Evolutionary conservation across 202 grass and related monocot genomes (phyloP).

Genomic region (Panicum virgatum): DNA sequence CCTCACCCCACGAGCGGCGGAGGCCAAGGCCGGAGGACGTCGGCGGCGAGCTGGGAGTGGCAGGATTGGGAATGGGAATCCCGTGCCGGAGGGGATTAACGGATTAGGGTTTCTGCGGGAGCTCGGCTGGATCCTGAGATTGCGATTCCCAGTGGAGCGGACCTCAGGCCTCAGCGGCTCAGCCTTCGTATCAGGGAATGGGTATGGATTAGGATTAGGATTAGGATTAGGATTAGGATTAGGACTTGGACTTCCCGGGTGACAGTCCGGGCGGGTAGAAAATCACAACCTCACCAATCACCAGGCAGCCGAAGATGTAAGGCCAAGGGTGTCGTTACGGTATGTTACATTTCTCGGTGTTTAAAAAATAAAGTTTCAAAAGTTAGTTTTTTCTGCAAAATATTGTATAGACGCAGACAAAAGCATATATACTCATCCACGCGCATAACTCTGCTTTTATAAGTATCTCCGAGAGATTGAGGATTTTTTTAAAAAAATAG

Average conservation of each 20-base stretch:
- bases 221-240: constrained; percentile 7
- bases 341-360: no score
- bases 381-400: no score
- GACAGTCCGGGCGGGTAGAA: background rate
- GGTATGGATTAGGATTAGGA: constrained; percentile 11
- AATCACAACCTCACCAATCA: no score
- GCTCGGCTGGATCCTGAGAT: background rate
- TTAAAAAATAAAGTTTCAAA: no score
- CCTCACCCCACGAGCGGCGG: background rate
- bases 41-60: background rate
- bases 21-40: background rate
- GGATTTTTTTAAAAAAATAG: no score
- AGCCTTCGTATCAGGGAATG: background rate
- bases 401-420: no score
- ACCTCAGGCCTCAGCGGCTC: background rate
- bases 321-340: no score
- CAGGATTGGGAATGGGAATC: constrained; percentile 49
- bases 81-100: background rate
- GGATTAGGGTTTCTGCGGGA: constrained; percentile 21
- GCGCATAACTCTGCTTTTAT: no score
- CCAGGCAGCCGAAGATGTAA: no score
- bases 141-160: constrained; percentile 3
- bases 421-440: no score
- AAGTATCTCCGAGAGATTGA: no score
- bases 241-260: background rate